phyloP scores from a whole-genome alignment of 805 yeast genomes.

The Kluyveromyces starmeri region DNA sequence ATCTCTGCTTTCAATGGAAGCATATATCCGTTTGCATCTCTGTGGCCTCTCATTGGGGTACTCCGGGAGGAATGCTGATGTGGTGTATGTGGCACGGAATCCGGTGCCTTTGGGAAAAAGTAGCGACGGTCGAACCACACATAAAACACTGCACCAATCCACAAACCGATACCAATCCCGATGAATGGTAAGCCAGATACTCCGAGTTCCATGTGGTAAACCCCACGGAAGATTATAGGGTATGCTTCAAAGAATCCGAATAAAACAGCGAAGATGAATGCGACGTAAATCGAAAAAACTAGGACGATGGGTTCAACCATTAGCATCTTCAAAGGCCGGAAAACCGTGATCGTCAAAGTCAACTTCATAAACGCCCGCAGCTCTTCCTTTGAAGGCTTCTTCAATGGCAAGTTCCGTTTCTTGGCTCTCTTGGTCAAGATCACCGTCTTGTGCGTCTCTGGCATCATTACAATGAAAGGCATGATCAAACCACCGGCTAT shows the following conservation, averaged over 20 bases:
- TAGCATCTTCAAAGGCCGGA: conserved; percentile 62
- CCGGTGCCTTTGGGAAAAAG: conserved; percentile 49
- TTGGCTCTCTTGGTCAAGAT: conserved; percentile 52
- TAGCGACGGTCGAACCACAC: conserved; percentile 38
- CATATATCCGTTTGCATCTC: conserved; percentile 42
- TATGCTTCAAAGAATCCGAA: conserved; percentile 76
- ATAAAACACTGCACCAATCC: conserved; percentile 46
- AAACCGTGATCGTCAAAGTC: conserved; percentile 41
- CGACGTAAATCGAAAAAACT: conserved; percentile 58
- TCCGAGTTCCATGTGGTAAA: conserved; percentile 50
- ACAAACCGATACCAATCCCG: conserved; percentile 62
- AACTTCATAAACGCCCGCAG: conserved; percentile 33
- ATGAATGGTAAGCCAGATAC: conserved; percentile 61
- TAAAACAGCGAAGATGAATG: conserved; percentile 67
- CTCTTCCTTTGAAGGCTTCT: conserved; percentile 29
- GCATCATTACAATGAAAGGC: conserved; percentile 40
- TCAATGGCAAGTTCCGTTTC: conserved; percentile 46
- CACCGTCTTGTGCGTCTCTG: conserved; percentile 68
- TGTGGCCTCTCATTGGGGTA: conserved; percentile 36
- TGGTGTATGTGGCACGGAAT: conserved; percentile 37
- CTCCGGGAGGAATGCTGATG: conserved; percentile 31
- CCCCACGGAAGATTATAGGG: conserved; percentile 64
- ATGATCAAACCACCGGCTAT: conserved; percentile 52
- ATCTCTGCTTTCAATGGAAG: conserved; percentile 52
- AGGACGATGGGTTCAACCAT: conserved; percentile 66